Evolutionary conservation across 2,329 filamentous ascomycete species (phyloP).

Genomic region (Aspergillus sojae): DNA sequence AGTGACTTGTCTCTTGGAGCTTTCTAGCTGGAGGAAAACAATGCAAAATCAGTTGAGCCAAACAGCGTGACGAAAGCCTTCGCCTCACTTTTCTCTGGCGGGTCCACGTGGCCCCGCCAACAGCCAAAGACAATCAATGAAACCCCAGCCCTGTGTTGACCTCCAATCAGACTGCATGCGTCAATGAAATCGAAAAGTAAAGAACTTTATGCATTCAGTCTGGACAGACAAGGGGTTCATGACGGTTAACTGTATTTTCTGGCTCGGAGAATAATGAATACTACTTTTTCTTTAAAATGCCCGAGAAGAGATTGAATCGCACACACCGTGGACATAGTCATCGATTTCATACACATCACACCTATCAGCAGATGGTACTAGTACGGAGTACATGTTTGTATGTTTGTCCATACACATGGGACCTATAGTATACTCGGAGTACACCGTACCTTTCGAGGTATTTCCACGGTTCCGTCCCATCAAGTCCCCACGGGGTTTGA

Average conservation of each 20-base stretch:
- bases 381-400: neutral
- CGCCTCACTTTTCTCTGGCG: slow-evolving; percentile 30
- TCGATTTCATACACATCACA: neutral
- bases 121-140: neutral
- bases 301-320: neutral
- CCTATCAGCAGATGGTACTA: no score
- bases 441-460: neutral
- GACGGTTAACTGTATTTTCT: neutral
- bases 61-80: slow-evolving; percentile 10
- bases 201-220: neutral
- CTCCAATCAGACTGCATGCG: neutral
- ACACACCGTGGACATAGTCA: neutral
- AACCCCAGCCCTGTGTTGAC: slow-evolving; percentile 1
- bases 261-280: neutral
- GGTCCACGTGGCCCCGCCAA: slow-evolving; percentile 34
- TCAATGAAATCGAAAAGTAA: neutral
- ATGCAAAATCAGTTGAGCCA: slow-evolving; percentile 5
- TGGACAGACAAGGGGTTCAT: neutral
- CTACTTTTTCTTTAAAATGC: neutral
- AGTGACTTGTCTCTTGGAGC: slow-evolving; percentile 8
- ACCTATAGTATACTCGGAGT: neutral
- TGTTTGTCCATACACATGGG: neutral
- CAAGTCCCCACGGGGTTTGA: slow-evolving; percentile 12
- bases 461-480: slow-evolving; percentile 15
- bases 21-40: neutral